A percentile compares a stretch with the other conserved stretches of the same genome.
phyloP scores from a whole-genome alignment of 2,329 filamentous ascomycete species.

The Aspergillus pseudoglaucus region DNA sequence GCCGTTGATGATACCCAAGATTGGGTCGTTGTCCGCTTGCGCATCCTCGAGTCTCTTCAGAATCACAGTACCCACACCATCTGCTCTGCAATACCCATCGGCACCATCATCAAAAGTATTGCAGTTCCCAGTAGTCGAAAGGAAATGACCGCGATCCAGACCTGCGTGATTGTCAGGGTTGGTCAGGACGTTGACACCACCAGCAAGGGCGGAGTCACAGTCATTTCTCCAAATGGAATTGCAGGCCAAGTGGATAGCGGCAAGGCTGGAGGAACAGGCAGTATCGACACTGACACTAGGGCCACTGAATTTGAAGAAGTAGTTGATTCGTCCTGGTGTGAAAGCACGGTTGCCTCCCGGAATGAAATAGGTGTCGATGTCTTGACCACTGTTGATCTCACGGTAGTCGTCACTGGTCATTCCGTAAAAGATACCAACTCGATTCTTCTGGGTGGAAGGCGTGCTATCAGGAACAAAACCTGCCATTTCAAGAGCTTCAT shows the following conservation, averaged over 20 bases:
- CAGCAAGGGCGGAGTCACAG: conserved; percentile 71
- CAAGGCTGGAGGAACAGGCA: conserved; percentile 67
- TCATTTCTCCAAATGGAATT: conserved; percentile 66
- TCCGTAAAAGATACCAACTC: conserved; percentile 66
- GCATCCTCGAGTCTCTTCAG: conserved; percentile 48
- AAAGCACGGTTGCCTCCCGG: conserved; percentile 57
- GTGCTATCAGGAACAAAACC: conserved; percentile 68
- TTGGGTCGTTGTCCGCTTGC: conserved; percentile 42
- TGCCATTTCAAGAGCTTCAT: conserved; percentile 53
- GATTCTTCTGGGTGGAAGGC: conserved; percentile 54
- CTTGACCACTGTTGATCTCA: conserved; percentile 65
- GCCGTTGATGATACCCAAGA: conserved; percentile 38
- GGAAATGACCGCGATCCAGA: conserved; percentile 49
- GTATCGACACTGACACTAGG: conserved; percentile 67
- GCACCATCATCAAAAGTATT: conserved; percentile 45
- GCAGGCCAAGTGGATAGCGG: conserved; percentile 65
- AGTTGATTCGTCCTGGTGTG: conserved; percentile 61
- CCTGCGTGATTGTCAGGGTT: conserved; percentile 73
- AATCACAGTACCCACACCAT: conserved; percentile 45
- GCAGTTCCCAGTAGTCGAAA: conserved; percentile 37
- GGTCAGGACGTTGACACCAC: conserved; percentile 67
- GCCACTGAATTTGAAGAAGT: conserved; percentile 68
- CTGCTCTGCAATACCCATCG: conserved; percentile 51
- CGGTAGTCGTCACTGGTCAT: conserved; percentile 61
- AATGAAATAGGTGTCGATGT: conserved; percentile 63